These are phyloP conservation scores for Termitomyces sp. DNA, from an alignment of 768 basidiomycete genomes.

Conservation along the genomic window DNA sequence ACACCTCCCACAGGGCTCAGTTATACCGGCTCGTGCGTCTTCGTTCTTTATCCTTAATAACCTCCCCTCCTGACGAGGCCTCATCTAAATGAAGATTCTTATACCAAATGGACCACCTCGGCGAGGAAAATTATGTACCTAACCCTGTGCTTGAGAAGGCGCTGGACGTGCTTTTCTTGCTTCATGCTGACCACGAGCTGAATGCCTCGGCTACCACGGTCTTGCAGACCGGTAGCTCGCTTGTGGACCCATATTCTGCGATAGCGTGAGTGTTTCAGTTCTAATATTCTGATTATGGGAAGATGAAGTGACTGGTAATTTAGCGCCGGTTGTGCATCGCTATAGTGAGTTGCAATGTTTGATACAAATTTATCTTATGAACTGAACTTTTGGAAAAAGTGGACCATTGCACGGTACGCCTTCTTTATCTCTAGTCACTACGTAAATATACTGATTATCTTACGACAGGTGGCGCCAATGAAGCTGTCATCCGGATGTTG, in stretches of 20 bases:
- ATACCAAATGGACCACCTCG: slow-evolving; percentile 87
- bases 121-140: slow-evolving; percentile 70
- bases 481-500: slow-evolving; percentile 94
- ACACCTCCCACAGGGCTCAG: slow-evolving; percentile 78
- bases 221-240: slow-evolving; percentile 82
- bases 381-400: slow-evolving; percentile 30
- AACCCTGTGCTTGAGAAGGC: slow-evolving; percentile 87
- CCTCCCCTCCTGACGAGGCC: not conserved
- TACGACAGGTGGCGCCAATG: slow-evolving; percentile 76
- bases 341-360: slow-evolving; percentile 63
- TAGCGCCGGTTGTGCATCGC: slow-evolving; percentile 82
- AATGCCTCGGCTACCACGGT: slow-evolving; percentile 87
- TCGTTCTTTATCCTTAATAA: not conserved
- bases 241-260: slow-evolving; percentile 89
- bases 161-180: slow-evolving; percentile 81
- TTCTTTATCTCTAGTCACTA: not conserved
- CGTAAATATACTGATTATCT: slow-evolving; percentile 4
- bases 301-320: slow-evolving; percentile 4
- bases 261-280: slow-evolving; percentile 53
- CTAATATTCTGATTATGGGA: not conserved
- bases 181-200: slow-evolving; percentile 90
- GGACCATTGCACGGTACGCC: slow-evolving; percentile 67
- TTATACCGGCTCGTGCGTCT: slow-evolving; percentile 76
- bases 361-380: not conserved
- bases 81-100: slow-evolving; percentile 55